phyloP scores from a whole-genome alignment of 139 green algal species.

The Coccomyxa sp. region DNA sequence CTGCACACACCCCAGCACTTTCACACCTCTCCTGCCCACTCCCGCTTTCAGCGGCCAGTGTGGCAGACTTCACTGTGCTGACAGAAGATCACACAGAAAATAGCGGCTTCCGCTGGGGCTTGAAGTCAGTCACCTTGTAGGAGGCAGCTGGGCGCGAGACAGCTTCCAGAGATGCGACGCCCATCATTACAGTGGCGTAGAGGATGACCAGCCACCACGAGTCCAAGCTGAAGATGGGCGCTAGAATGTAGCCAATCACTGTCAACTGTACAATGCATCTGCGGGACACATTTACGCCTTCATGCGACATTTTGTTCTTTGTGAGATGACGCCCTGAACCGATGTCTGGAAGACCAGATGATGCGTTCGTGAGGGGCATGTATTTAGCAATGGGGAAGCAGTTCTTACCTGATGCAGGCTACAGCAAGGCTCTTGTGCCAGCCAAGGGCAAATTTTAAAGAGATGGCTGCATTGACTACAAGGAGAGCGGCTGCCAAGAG shows the following conservation, averaged over 20 bases:
- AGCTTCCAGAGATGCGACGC: slow-evolving; percentile 61
- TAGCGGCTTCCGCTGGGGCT: background rate
- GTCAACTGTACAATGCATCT: slow-evolving; percentile 56
- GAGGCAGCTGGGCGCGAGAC: slow-evolving; percentile 43
- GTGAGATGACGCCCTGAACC: background rate
- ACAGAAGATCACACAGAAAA: too few relatives aligned
- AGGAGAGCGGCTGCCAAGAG: slow-evolving; percentile 28
- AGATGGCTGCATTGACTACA: slow-evolving; percentile 27
- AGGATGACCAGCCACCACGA: slow-evolving; percentile 58
- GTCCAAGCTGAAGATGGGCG: slow-evolving; percentile 66
- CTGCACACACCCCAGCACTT: slow-evolving; percentile 18
- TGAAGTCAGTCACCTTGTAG: slow-evolving; percentile 39
- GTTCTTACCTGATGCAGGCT: slow-evolving; percentile 25
- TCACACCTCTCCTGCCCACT: too few relatives aligned
- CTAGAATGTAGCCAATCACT: slow-evolving; percentile 70
- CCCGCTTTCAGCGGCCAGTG: too few relatives aligned
- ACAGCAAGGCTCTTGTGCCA: slow-evolving; percentile 35
- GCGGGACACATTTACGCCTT: background rate
- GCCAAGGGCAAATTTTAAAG: slow-evolving; percentile 30
- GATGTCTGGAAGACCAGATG: too few relatives aligned
- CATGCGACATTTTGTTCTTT: background rate
- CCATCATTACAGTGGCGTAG: slow-evolving; percentile 68
- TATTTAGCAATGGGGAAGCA: too few relatives aligned
- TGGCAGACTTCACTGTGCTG: background rate
- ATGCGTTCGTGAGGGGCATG: too few relatives aligned